Evolutionary conservation across 495 filamentous ascomycete genomes (phyloP).

Genomic region (Aspergillus asperescens): DNA sequence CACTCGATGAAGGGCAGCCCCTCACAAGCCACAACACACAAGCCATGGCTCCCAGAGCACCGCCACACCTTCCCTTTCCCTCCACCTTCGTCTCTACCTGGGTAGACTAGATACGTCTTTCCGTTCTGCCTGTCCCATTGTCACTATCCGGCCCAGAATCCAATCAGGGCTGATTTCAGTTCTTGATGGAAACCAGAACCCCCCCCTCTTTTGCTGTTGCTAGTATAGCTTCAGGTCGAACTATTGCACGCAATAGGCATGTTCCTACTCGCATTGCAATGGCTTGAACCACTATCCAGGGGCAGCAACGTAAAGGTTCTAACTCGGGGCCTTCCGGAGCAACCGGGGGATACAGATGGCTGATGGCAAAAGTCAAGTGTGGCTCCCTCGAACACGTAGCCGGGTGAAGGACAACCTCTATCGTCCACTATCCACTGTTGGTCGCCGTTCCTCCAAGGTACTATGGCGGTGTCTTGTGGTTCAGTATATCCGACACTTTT

Average conservation of each 20-base stretch:
- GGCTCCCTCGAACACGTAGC: neutral
- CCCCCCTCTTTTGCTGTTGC: neutral
- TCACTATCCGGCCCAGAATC: no score
- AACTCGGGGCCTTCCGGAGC: neutral
- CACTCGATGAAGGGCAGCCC: neutral
- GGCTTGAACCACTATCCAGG: neutral
- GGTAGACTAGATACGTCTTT: no score
- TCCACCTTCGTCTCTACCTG: no score
- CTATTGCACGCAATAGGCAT: neutral
- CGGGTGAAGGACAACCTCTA: neutral
- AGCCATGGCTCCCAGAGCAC: neutral
- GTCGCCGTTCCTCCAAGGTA: no score
- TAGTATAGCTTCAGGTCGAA: neutral
- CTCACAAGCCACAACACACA: neutral
- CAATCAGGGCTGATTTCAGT: no score
- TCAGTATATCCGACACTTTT: neutral
- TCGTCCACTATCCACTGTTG: no score
- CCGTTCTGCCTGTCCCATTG: no score
- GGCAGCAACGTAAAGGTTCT: neutral
- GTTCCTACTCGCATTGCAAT: neutral
- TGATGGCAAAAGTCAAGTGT: no score
- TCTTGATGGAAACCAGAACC: no score
- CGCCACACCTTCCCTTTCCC: no score
- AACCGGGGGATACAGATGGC: neutral
- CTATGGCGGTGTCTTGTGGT: neutral